These are phyloP conservation scores for Suillus tomentosus DNA, from an alignment of 768 basidiomycete genomes.

Conservation along the genomic window DNA sequence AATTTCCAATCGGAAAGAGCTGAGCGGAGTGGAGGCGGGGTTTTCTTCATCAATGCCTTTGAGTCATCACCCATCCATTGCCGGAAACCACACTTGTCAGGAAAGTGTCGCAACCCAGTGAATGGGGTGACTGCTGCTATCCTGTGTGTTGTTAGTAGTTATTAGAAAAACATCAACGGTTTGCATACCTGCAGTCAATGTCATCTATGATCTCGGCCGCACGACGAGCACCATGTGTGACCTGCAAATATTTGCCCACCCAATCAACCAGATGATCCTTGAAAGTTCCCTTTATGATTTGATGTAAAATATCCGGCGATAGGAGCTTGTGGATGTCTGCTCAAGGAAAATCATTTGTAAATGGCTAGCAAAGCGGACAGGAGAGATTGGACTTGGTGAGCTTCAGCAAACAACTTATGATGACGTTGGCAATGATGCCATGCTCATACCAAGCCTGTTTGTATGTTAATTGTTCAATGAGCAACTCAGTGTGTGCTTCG, in stretches of 20 bases:
- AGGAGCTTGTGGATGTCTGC: neutral
- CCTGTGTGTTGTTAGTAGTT: conserved; percentile 14
- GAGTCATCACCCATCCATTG: conserved; percentile 27
- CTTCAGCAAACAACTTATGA: neutral
- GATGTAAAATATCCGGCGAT: conserved; percentile 35
- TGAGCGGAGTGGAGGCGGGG: too few relatives aligned
- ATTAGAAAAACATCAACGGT: neutral
- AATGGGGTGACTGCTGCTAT: conserved; percentile 32
- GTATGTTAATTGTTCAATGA: conserved; percentile 28
- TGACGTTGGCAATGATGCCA: conserved; percentile 33
- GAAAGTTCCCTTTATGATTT: conserved; percentile 49
- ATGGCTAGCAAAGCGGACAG: neutral
- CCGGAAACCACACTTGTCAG: conserved; percentile 19
- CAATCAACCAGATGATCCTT: conserved; percentile 45
- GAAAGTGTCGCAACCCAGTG: conserved; percentile 20
- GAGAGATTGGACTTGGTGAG: neutral
- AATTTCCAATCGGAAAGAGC: too few relatives aligned
- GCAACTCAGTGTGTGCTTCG: conserved; percentile 19
- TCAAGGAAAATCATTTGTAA: neutral
- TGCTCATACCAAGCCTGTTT: conserved; percentile 37
- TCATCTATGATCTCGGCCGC: too few relatives aligned
- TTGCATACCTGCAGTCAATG: conserved; percentile 10
- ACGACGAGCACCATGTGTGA: too few relatives aligned
- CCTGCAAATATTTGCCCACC: conserved; percentile 12
- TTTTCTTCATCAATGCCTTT: conserved; percentile 25